Percentiles rank a stretch among this genome's conserved stretches.
Conservation (phyloP, 139 green algal species). For the Chlorella vulgaris region DNA sequence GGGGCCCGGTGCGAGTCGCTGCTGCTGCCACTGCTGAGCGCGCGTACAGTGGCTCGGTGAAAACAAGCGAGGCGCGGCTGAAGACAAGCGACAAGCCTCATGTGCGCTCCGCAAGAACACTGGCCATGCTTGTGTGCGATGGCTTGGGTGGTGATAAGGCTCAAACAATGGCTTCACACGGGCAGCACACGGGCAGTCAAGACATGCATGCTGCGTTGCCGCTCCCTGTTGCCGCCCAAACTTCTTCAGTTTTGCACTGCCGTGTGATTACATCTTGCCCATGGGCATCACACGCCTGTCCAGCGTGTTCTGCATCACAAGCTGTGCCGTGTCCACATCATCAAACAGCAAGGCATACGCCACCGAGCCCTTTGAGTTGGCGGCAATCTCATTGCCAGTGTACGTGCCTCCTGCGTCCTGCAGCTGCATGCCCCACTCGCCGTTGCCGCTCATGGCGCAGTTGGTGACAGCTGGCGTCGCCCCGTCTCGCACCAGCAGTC, state of each 20-base stretch:
- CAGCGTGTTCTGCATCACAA: conserved; percentile 30
- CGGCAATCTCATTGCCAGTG: not conserved
- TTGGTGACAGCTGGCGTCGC: conserved; percentile 14
- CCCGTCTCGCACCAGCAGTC: conserved; percentile 48
- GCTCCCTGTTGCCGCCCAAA: not conserved
- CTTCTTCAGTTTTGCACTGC: not conserved
- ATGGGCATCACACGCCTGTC: conserved; percentile 6
- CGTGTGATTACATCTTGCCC: not conserved
- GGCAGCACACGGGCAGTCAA: no score
- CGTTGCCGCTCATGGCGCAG: conserved; percentile 16
- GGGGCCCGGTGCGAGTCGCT: not conserved
- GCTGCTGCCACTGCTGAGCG: not conserved
- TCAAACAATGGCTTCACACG: not conserved
- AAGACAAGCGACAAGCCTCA: not conserved
- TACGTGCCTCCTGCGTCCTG: conserved; percentile 17
- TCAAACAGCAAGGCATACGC: conserved; percentile 14
- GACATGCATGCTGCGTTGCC: not conserved
- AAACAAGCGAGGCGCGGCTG: conserved; percentile 1
- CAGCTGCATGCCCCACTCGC: conserved; percentile 26
- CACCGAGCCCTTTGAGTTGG: conserved; percentile 19
- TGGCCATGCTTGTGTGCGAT: no score
- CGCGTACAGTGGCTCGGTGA: conserved; percentile 9
- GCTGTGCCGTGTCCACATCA: conserved; percentile 25
- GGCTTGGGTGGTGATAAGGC: no score
- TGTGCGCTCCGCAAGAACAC: not conserved